A percentile compares a stretch with the other conserved stretches of the same genome.
Evolutionary conservation across 345 rosid genomes (phyloP).

Genomic region (Aegle marmelos): DNA sequence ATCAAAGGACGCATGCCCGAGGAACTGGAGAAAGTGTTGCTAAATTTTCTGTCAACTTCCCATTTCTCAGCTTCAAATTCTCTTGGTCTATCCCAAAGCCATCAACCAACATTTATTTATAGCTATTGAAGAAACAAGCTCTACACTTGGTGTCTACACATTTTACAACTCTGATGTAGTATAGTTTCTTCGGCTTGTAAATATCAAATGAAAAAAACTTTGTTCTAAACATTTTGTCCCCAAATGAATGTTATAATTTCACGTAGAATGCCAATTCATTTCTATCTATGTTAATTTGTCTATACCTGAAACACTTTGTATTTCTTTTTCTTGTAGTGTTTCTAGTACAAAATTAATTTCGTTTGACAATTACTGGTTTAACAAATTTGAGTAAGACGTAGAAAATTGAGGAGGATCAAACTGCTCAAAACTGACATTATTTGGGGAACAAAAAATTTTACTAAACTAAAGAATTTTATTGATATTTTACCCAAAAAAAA

Average conservation of each 20-base stretch:
- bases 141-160: background rate
- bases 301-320: too few relatives aligned
- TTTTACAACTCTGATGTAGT: background rate
- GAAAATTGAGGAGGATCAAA: too few relatives aligned
- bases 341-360: too few relatives aligned
- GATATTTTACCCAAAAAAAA: too few relatives aligned
- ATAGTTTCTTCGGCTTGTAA: background rate
- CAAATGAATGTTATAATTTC: background rate
- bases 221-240: background rate
- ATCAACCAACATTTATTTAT: slow-evolving; percentile 4
- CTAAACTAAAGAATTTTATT: too few relatives aligned
- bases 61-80: slow-evolving; percentile 3
- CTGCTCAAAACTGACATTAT: too few relatives aligned
- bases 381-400: too few relatives aligned
- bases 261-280: too few relatives aligned
- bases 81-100: background rate
- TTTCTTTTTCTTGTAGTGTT: too few relatives aligned
- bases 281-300: too few relatives aligned
- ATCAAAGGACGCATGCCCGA: slow-evolving; percentile 13
- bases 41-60: slow-evolving; percentile 3
- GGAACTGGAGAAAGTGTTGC: slow-evolving; percentile 31
- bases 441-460: too few relatives aligned
- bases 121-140: background rate
- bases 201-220: background rate
- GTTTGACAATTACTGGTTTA: too few relatives aligned